A percentile compares a stretch with the other conserved stretches of the same genome.
phyloP scores from a whole-genome alignment of 1,284 basidiomycete species.

The Ceratobasidium sp. region DNA sequence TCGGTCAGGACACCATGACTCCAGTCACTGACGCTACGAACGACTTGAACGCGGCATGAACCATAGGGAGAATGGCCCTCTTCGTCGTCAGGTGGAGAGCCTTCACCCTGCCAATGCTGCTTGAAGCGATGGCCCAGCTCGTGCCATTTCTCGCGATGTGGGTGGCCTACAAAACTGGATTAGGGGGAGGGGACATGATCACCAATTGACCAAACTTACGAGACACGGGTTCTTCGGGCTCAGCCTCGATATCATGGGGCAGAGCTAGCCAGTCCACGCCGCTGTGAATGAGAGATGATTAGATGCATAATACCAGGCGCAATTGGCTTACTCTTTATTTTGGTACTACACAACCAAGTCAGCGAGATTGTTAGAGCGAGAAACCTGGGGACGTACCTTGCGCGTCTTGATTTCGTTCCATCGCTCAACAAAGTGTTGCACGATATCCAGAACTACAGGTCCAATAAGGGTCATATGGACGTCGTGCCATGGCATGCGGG shows the following conservation, averaged over 20 bases:
- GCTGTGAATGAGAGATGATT: background rate
- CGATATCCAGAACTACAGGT: conserved; percentile 83
- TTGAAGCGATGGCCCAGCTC: conserved; percentile 64
- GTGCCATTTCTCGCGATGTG: conserved; percentile 69
- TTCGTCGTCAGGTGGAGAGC: conserved; percentile 39
- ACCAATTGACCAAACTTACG: conserved; percentile 56
- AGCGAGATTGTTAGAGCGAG: background rate
- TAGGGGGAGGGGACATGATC: background rate
- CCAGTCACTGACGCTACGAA: conserved; percentile 89
- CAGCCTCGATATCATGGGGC: conserved; percentile 69
- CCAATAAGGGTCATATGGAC: conserved; percentile 89
- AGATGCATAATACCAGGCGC: background rate
- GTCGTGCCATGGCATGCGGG: conserved; percentile 91
- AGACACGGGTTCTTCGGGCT: conserved; percentile 69
- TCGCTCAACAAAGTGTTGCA: conserved; percentile 88
- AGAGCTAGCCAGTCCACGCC: conserved; percentile 80
- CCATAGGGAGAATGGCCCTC: conserved; percentile 49
- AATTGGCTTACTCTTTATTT: conserved; percentile 7
- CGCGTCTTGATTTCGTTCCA: conserved; percentile 87
- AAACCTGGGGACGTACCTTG: conserved; percentile 55
- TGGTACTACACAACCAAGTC: conserved; percentile 25
- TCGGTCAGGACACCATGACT: conserved; percentile 88
- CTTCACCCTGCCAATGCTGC: conserved; percentile 56
- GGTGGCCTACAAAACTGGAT: conserved; percentile 59
- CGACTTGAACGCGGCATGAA: conserved; percentile 72